Evolutionary conservation across 2,329 filamentous ascomycete genomes (phyloP), one percentile per base, ranked within the genome.

Genomic region (Zelopaecilomyces penicillatus): DNA sequence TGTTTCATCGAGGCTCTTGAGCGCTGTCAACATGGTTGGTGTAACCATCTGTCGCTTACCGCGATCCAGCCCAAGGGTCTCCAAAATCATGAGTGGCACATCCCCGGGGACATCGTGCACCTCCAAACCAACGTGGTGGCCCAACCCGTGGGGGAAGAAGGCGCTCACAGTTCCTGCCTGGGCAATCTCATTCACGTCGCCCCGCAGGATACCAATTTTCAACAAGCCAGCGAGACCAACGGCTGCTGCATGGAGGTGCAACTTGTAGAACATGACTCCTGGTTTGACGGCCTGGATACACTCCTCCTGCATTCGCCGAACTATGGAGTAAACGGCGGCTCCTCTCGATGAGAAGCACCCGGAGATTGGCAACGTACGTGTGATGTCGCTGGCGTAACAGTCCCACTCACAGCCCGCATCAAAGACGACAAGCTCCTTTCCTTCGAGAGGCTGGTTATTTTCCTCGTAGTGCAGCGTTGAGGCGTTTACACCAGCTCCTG

Each of bases 331-430:
- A 42, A 96, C 82, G 7, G 78, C 75, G 39, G 76, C 74, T 1
- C 83, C 82, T 60, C 91, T 84, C 10, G 72, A 62, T 0, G 79
- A 77, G 54, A 88, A 95, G 1, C 50, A 46, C 5, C 86, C 85
- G 10, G 74, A 76, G 26, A 96, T 67, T 4, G 91, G 91, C 52
- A 96, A 80, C 0, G 90, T 93, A 33, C 91, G 80, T 0, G 93
- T 97, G 29, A 97, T 81, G 63, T 97, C 91, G 46, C 85, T 86
- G 30, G 88, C 88, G 62, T 98, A 97, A 54, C 85, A 83, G 40
- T 81, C 68, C 65, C 82, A 95, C 64, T 97, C 91, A 52, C 82
- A 85, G 3, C 88, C 90, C 1, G 91, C 90, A 60, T 98, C 91
- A 4, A 98, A 71, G 19, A 94, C 82, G 30, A 97, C 69, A 30